phyloP scores from a whole-genome alignment of 208 protist species.

The Crithidia expoeki region DNA sequence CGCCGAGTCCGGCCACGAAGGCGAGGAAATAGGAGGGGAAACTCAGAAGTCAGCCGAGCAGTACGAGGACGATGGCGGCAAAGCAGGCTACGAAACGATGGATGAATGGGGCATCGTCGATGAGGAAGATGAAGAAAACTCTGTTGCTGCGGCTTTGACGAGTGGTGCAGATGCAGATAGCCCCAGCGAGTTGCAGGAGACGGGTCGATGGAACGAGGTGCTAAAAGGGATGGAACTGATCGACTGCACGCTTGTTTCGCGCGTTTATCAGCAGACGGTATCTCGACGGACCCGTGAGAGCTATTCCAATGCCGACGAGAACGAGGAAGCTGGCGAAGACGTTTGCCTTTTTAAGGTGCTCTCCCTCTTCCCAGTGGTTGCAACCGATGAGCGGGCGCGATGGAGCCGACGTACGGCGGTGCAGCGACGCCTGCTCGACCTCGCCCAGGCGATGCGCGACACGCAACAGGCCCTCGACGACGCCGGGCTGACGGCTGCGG shows the following conservation, averaged over 20 bases:
- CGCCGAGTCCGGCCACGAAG: not conserved
- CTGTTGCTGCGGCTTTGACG: not conserved
- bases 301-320: constrained; percentile 1
- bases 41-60: not conserved
- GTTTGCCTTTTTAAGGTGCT: constrained; percentile 34
- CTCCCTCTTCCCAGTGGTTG: constrained; percentile 28
- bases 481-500: constrained; percentile 25
- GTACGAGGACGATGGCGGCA: not conserved
- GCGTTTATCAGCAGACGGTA: constrained; percentile 22
- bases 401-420: constrained; percentile 19
- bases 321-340: constrained; percentile 5
- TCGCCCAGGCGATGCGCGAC: constrained; percentile 30
- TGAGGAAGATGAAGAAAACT: constrained; percentile 6
- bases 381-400: constrained; percentile 15
- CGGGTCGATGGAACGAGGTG: constrained; percentile 25
- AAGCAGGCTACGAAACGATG: not conserved
- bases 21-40: not conserved
- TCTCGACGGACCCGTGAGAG: not conserved
- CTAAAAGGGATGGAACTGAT: constrained; percentile 28
- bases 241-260: constrained; percentile 32
- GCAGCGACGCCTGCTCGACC: constrained; percentile 18
- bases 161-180: not conserved
- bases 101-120: not conserved
- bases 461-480: constrained; percentile 28
- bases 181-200: constrained; percentile 15